phyloP scores from a whole-genome alignment of 148 eudicot genomes.

The Rhododendron ferrugineum region DNA sequence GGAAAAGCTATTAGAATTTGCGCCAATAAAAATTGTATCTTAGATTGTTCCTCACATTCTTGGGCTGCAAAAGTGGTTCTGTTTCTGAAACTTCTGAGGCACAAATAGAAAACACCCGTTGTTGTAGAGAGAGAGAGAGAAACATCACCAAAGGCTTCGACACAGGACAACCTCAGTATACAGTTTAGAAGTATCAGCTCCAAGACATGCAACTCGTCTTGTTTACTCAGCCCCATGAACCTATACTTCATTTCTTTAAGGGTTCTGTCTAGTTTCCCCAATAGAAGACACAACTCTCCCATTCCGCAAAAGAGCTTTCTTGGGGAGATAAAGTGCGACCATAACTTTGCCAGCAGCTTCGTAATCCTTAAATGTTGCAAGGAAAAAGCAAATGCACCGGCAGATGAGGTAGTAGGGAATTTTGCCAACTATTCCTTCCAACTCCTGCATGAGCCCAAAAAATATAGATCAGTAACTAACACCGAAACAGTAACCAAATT shows the following conservation, averaged over 20 bases:
- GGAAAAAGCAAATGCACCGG: constrained; percentile 35
- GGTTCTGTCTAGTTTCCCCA: constrained; percentile 40
- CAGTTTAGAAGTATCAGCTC: constrained; percentile 56
- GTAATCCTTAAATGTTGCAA: constrained; percentile 39
- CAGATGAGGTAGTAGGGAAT: constrained; percentile 16
- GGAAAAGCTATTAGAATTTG: too few species aligned
- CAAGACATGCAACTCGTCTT: constrained; percentile 48
- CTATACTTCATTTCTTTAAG: constrained; percentile 46
- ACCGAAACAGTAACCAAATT: too few species aligned
- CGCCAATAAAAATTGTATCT: too few species aligned
- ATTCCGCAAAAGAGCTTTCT: constrained; percentile 16
- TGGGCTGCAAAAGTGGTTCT: too few species aligned
- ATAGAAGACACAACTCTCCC: constrained; percentile 32
- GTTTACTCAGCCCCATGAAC: constrained; percentile 49
- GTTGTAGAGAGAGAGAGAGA: too few species aligned
- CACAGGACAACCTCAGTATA: constrained; percentile 34
- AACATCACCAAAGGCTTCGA: constrained; percentile 21
- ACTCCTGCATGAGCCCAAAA: too few species aligned
- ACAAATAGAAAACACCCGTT: too few species aligned
- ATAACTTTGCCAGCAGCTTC: constrained; percentile 49
- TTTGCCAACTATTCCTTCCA: too few species aligned
- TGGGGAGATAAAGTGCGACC: constrained; percentile 29
- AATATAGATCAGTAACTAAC: too few species aligned
- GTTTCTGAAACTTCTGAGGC: too few species aligned
- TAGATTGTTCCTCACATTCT: too few species aligned